A percentile compares a stretch with the other conserved stretches of the same genome.
Conservation (phyloP, 2,329 filamentous ascomycete genomes). For the Seiridium unicorne region DNA sequence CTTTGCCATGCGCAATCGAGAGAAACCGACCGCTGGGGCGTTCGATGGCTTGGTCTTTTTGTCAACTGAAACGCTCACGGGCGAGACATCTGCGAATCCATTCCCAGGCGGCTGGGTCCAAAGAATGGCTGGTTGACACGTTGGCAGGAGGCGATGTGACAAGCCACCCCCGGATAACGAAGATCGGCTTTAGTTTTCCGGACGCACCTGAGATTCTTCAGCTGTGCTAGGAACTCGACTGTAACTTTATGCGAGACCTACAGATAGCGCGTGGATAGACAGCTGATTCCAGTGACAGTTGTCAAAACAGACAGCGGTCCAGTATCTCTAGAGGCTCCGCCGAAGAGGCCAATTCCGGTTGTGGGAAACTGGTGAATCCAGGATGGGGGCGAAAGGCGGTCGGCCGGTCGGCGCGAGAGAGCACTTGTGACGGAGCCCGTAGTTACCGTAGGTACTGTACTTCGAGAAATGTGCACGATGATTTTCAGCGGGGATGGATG, state of each 20-base stretch:
- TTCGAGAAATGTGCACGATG: neutral
- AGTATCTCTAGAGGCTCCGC: neutral
- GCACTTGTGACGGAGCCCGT: neutral
- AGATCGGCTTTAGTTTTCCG: neutral
- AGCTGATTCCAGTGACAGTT: neutral
- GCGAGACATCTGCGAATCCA: neutral
- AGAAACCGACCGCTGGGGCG: too few species aligned
- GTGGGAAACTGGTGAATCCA: neutral
- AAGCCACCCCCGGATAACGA: neutral
- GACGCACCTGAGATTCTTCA: neutral
- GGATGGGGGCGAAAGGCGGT: neutral
- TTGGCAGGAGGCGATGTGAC: neutral
- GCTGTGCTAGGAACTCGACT: slow-evolving; percentile 2
- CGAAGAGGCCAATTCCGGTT: neutral
- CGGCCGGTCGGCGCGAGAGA: neutral
- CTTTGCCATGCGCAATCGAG: too few species aligned
- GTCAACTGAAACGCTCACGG: neutral
- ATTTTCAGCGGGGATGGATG: slow-evolving; percentile 1
- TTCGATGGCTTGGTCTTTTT: neutral
- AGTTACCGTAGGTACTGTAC: neutral
- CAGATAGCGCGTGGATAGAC: neutral
- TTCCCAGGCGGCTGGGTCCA: neutral
- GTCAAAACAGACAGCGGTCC: neutral
- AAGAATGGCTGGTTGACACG: neutral
- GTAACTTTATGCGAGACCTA: neutral